Evolutionary conservation across 352 stramenopile genomes (phyloP).

Genomic region (Phytophthora hibernalis): DNA sequence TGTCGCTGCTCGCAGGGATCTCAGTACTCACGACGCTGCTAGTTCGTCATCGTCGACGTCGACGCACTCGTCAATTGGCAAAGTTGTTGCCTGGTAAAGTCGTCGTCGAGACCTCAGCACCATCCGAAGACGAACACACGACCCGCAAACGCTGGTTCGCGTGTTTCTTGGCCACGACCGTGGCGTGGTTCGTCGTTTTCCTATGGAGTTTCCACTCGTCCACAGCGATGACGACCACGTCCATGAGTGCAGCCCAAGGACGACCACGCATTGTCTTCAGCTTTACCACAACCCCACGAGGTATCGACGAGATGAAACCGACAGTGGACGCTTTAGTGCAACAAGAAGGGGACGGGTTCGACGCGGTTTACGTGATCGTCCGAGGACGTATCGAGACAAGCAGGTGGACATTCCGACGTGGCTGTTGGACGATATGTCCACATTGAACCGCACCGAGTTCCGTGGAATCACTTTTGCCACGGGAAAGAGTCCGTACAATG

Average conservation of each 20-base stretch:
- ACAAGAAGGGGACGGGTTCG: slow-evolving; percentile 51
- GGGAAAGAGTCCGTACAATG: slow-evolving; percentile 44
- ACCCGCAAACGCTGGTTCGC: slow-evolving; percentile 33
- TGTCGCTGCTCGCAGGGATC: slow-evolving; percentile 34
- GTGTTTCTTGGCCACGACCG: slow-evolving; percentile 35
- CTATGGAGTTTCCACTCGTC: slow-evolving; percentile 50
- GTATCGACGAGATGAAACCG: slow-evolving; percentile 45
- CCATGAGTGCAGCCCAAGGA: slow-evolving; percentile 26
- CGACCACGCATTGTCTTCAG: slow-evolving; percentile 61
- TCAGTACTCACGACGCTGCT: slow-evolving; percentile 19
- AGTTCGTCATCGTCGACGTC: slow-evolving; percentile 11
- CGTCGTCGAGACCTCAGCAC: slow-evolving; percentile 9
- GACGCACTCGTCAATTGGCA: slow-evolving; percentile 18
- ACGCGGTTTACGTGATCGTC: slow-evolving; percentile 58
- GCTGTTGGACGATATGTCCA: slow-evolving; percentile 27
- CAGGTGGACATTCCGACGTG: slow-evolving; percentile 52
- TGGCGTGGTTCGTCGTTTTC: slow-evolving; percentile 48
- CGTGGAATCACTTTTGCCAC: slow-evolving; percentile 44
- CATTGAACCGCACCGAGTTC: slow-evolving; percentile 36
- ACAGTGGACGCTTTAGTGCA: slow-evolving; percentile 50
- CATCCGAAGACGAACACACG: slow-evolving; percentile 8
- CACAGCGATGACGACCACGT: slow-evolving; percentile 17
- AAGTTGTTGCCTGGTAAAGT: slow-evolving; percentile 31
- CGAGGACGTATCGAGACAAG: slow-evolving; percentile 43
- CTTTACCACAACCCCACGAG: slow-evolving; percentile 55